These are phyloP conservation scores for Pseudogymnoascus sp. DNA, from an alignment of 2,329 filamentous ascomycete species.

Conservation along the genomic window DNA sequence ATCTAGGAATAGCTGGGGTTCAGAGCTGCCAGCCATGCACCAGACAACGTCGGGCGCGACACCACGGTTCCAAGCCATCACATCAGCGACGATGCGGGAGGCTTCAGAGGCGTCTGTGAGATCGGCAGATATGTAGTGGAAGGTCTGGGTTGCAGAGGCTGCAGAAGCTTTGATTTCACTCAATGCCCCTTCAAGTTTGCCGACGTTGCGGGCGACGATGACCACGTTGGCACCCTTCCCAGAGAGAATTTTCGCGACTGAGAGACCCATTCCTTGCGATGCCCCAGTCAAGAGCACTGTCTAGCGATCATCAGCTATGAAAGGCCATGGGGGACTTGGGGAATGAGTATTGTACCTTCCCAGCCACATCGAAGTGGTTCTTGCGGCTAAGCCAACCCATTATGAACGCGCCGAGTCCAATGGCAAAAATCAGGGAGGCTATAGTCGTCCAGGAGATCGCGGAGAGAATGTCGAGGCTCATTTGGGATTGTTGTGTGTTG, in stretches of 20 bases:
- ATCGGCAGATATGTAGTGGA: slow-evolving; percentile 78
- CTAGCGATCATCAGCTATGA: slow-evolving; percentile 37
- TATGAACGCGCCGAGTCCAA: slow-evolving; percentile 12
- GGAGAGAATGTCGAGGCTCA: neutral
- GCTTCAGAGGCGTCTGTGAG: slow-evolving; percentile 66
- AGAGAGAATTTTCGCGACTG: slow-evolving; percentile 65
- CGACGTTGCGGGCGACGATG: slow-evolving; percentile 70
- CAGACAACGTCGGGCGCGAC: slow-evolving; percentile 76
- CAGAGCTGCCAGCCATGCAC: slow-evolving; percentile 73
- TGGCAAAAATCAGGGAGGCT: neutral
- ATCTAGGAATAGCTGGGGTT: slow-evolving; percentile 71
- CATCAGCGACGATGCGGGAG: slow-evolving; percentile 60
- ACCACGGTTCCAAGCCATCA: slow-evolving; percentile 70
- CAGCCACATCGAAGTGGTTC: slow-evolving; percentile 18
- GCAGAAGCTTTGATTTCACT: slow-evolving; percentile 60
- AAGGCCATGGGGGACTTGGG: neutral
- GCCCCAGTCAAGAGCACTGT: slow-evolving; percentile 84
- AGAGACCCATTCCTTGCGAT: slow-evolving; percentile 85
- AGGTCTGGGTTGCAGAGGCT: slow-evolving; percentile 61
- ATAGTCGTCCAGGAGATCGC: slow-evolving; percentile 2
- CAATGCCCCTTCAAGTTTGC: slow-evolving; percentile 67
- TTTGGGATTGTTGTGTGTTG: slow-evolving; percentile 3
- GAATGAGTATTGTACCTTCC: slow-evolving; percentile 12
- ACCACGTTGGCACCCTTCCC: slow-evolving; percentile 79
- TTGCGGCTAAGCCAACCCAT: slow-evolving; percentile 15